Base-by-base conservation (phyloP, 768 basidiomycete genomes). In the Naganishia kalamii region DNA sequence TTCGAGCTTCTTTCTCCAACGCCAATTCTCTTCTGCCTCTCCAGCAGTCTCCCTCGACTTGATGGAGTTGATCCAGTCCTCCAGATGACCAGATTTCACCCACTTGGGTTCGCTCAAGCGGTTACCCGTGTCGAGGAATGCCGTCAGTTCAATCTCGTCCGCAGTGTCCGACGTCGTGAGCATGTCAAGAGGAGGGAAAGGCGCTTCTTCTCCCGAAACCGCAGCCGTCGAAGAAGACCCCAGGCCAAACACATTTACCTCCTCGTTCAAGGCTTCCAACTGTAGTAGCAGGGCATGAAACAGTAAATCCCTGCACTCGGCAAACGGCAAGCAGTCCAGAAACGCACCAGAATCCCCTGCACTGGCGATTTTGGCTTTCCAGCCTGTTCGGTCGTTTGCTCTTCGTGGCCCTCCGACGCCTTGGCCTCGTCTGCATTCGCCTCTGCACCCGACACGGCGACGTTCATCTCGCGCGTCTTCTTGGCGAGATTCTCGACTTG, bases 61-160 rank as follows among this genome's bases (percentile, higher is more conserved):
- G 70, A 47, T 75, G 85, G 71, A 90, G 80, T 47, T 51, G 52
- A 78, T 61, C 93, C 93, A 98, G 41, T 92, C 92, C 71, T 94
- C 90, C 25, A 93, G 85, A 74, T 93, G 89, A 32, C 94, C 94
- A 8, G 88, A 87, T 77, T 92, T 90, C 40, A 92, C 91, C 96
- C 94, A 99, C 76, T 91, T 89, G 7, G 96, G 92, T 76, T 97
- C 92, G 17, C 92, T 92, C 35, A 98, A 80, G 0, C 96, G 96
- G 65, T 88, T 85, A 33, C 84, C 85, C 63, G 85, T 89, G 77
- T 99, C 94, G 67, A 98, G 84, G 79, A 91, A 84, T 25, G 88
- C 86, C 11, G 84, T 72, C 49, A 96, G 80, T 23, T 64, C 69
- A 70, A 63, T 48, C 27, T n/a, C 47, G 33, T 69, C 70, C 66